phyloP scores from a whole-genome alignment of 2,329 filamentous ascomycete species.

The Leptographium galeiforme region DNA sequence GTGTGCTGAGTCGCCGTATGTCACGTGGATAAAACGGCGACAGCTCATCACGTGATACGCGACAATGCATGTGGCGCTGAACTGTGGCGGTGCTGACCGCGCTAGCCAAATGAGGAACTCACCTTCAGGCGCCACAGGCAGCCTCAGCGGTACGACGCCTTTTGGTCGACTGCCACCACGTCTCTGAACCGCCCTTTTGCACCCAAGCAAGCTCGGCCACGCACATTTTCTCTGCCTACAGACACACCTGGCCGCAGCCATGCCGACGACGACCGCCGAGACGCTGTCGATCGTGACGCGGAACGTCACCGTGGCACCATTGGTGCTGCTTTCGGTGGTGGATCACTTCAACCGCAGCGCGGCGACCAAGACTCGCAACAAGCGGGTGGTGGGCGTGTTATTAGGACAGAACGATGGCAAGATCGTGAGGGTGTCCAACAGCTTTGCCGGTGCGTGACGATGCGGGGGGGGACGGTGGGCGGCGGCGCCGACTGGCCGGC shows the following conservation, averaged over 20 bases:
- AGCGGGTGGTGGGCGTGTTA: slow-evolving; percentile 85
- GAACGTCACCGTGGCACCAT: slow-evolving; percentile 91
- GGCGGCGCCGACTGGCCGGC: neutral
- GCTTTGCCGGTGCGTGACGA: slow-evolving; percentile 68
- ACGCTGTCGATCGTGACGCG: slow-evolving; percentile 87
- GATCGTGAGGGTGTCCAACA: slow-evolving; percentile 94
- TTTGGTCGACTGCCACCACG: neutral
- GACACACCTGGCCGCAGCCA: slow-evolving; percentile 30
- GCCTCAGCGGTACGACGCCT: slow-evolving; percentile 12
- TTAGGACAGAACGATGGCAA: slow-evolving; percentile 93
- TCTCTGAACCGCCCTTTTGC: neutral
- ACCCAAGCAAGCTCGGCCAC: neutral
- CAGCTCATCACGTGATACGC: neutral
- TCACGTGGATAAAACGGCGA: too few relatives aligned
- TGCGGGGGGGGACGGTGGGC: too few relatives aligned
- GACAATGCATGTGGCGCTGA: neutral
- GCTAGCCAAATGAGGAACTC: slow-evolving; percentile 10
- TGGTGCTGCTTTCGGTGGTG: slow-evolving; percentile 93
- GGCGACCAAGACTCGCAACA: slow-evolving; percentile 70
- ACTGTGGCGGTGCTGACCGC: neutral
- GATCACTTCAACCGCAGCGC: slow-evolving; percentile 94
- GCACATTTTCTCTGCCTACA: slow-evolving; percentile 2
- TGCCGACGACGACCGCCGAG: slow-evolving; percentile 95
- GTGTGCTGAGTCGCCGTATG: too few relatives aligned
- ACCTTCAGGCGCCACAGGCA: slow-evolving; percentile 11